These are phyloP conservation scores for Cymbidium sinense DNA, from an alignment of 106 monocot species.

Conservation along the genomic window DNA sequence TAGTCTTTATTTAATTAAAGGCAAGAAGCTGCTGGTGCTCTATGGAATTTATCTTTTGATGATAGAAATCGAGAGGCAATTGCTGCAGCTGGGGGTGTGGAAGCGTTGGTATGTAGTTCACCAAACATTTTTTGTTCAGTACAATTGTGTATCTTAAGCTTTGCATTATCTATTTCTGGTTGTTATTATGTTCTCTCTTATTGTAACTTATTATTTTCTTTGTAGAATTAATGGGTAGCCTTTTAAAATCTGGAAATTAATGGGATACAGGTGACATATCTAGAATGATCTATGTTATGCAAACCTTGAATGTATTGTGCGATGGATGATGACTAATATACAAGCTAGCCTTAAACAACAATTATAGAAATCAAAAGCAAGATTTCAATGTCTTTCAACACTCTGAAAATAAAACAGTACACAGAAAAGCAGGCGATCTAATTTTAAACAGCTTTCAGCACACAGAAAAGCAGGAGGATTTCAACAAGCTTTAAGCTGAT, in stretches of 20 bases:
- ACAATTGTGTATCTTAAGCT: constrained; percentile 5
- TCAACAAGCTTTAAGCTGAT: background rate
- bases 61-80: constrained; percentile 97
- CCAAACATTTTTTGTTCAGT: constrained; percentile 1
- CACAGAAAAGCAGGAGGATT: background rate
- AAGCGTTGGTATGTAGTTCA: constrained; percentile 59
- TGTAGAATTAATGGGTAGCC: background rate
- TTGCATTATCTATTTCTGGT: background rate
- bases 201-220: background rate
- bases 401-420: background rate
- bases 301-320: background rate
- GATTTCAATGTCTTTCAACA: background rate
- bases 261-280: background rate
- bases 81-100: constrained; percentile 91
- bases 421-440: no score
- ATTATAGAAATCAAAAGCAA: background rate
- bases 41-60: constrained; percentile 99
- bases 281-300: background rate
- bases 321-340: background rate
- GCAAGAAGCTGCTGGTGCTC: constrained; percentile 98
- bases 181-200: background rate
- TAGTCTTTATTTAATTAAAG: constrained; percentile 20
- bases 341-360: background rate
- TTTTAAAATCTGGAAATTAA: constrained; percentile 4
- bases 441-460: no score